phyloP scores from a whole-genome alignment of 148 eudicot genomes.

The Dysphania ambrosioides region DNA sequence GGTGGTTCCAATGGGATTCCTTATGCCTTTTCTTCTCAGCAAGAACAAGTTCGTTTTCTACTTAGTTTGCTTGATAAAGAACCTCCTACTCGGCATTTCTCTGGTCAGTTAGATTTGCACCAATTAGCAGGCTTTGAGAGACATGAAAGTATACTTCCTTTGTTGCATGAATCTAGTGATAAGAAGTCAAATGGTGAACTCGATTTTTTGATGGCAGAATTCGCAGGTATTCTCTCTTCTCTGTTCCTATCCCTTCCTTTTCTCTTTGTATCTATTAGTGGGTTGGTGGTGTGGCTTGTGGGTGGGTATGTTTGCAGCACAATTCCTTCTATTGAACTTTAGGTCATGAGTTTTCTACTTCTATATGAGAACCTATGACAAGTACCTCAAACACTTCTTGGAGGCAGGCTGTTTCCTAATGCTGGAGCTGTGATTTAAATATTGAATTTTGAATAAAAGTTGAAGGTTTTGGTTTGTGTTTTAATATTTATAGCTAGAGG shows the following conservation, averaged over 20 bases:
- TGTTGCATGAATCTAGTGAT: conserved; percentile 73
- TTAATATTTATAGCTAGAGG: too few species aligned
- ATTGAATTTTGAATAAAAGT: too few species aligned
- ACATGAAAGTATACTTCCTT: conserved; percentile 78
- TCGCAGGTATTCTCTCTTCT: conserved; percentile 57
- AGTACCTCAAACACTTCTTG: neutral
- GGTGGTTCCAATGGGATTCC: conserved; percentile 54
- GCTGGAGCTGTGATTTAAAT: too few species aligned
- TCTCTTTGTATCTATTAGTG: too few species aligned
- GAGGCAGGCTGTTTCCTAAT: too few species aligned
- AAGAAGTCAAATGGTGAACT: conserved; percentile 74
- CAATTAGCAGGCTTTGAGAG: conserved; percentile 74
- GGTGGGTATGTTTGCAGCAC: neutral
- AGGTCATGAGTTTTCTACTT: neutral
- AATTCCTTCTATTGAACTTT: neutral
- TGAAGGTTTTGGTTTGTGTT: too few species aligned
- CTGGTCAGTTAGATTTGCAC: conserved; percentile 85
- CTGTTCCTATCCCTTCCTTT: conserved; percentile 7
- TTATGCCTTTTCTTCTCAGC: conserved; percentile 47
- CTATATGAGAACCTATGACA: neutral
- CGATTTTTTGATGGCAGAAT: conserved; percentile 89
- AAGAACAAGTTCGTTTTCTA: conserved; percentile 80
- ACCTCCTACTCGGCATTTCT: conserved; percentile 84
- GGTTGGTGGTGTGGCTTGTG: neutral
- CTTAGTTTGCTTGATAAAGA: conserved; percentile 92